Evolutionary conservation across 2,329 filamentous ascomycete species (phyloP).

Genomic region (Berkeleyomyces rouxiae): DNA sequence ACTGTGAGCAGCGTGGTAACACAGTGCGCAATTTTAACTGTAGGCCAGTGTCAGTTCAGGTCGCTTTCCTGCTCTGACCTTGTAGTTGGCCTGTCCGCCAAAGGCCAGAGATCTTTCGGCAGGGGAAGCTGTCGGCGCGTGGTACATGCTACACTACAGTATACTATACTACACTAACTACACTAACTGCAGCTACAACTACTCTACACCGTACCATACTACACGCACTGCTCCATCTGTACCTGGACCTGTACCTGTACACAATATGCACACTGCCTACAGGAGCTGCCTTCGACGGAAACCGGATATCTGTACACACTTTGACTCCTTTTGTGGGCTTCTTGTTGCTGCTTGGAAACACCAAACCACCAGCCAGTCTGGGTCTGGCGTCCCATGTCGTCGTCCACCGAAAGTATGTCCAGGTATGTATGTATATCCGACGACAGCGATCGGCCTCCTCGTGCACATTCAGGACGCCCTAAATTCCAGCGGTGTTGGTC

Average conservation of each 20-base stretch:
- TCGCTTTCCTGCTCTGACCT: not conserved
- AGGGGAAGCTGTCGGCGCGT: too few relatives aligned
- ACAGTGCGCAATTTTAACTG: slow-evolving; percentile 1
- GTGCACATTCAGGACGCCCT: not conserved
- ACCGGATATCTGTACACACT: not conserved
- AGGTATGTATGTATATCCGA: too few relatives aligned
- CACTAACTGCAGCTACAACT: too few relatives aligned
- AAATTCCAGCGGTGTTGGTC: not conserved
- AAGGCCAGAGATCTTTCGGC: not conserved
- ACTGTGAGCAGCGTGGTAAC: not conserved
- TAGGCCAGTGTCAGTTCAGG: not conserved
- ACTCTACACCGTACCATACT: too few relatives aligned
- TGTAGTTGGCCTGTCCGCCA: not conserved
- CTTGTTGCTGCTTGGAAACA: too few relatives aligned
- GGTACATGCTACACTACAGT: too few relatives aligned
- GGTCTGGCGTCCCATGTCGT: too few relatives aligned
- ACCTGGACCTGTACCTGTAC: not conserved
- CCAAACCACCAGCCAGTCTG: too few relatives aligned
- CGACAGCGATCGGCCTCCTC: too few relatives aligned
- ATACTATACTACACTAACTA: too few relatives aligned
- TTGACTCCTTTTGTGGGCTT: not conserved
- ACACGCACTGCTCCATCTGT: too few relatives aligned
- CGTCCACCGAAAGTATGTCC: not conserved
- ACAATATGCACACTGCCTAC: not conserved
- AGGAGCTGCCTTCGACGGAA: too few relatives aligned